These are phyloP conservation scores for Aureobasidium uvarum DNA, from an alignment of 2,329 filamentous ascomycete genomes.

Conservation along the genomic window DNA sequence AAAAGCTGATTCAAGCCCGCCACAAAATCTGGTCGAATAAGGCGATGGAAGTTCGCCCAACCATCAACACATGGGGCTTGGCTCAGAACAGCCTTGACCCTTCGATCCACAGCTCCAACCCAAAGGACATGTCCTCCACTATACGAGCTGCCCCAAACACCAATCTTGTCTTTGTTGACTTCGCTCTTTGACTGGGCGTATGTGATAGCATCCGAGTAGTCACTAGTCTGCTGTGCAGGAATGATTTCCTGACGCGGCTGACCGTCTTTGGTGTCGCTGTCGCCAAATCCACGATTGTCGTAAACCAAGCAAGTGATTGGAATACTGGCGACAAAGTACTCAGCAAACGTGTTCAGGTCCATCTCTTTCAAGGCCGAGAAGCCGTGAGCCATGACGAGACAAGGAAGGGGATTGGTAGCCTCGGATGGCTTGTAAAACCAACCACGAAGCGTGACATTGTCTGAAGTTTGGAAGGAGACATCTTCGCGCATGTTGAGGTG, in stretches of 20 bases:
- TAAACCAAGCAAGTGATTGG: constrained; percentile 38
- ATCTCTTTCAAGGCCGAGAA: constrained; percentile 24
- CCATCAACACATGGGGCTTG: constrained; percentile 41
- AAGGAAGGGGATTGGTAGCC: neutral
- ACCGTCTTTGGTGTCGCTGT: constrained; percentile 34
- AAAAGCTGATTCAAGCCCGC: constrained; percentile 30
- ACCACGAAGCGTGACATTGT: constrained; percentile 27
- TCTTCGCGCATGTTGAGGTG: constrained; percentile 7
- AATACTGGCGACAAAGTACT: neutral
- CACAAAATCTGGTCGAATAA: constrained; percentile 38
- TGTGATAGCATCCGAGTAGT: constrained; percentile 43
- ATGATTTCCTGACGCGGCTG: constrained; percentile 39
- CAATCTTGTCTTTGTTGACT: constrained; percentile 39
- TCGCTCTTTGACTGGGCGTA: constrained; percentile 38
- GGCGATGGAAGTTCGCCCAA: constrained; percentile 40
- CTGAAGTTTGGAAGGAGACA: constrained; percentile 26
- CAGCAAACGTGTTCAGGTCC: constrained; percentile 15
- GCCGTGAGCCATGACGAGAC: constrained; percentile 23
- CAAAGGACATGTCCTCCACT: constrained; percentile 44
- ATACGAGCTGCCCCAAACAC: constrained; percentile 42
- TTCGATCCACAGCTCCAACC: constrained; percentile 42
- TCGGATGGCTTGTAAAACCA: constrained; percentile 25
- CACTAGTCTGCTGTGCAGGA: constrained; percentile 37
- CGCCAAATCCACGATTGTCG: constrained; percentile 40
- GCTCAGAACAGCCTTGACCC: constrained; percentile 44